These are phyloP conservation scores for Aleurites moluccanus DNA, from an alignment of 441 rosid genomes.

Conservation along the genomic window DNA sequence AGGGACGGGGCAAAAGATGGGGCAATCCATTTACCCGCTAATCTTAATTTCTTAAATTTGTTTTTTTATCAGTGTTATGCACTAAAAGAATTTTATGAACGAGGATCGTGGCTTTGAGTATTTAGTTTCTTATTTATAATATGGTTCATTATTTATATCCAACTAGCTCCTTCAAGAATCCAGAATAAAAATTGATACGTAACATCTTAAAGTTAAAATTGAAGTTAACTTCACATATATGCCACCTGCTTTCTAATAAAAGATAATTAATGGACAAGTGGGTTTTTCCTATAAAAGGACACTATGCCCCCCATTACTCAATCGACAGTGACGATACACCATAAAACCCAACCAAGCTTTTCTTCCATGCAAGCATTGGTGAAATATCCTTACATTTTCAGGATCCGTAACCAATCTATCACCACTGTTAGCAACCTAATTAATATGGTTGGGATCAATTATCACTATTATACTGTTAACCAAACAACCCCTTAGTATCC, in stretches of 20 bases:
- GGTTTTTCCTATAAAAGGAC: not conserved
- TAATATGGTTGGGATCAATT: not conserved
- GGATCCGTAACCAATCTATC: too few relatives aligned
- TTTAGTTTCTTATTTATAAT: not conserved
- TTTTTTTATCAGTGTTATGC: not conserved
- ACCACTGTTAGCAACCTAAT: not conserved
- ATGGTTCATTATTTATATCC: not conserved
- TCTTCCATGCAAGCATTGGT: too few relatives aligned
- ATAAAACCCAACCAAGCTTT: too few relatives aligned
- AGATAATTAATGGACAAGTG: constrained; percentile 1
- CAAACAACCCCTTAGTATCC: too few relatives aligned
- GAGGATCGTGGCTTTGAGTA: not conserved
- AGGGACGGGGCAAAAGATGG: too few relatives aligned
- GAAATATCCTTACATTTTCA: too few relatives aligned
- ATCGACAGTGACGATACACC: constrained; percentile 7
- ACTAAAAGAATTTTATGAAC: not conserved
- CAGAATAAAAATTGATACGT: not conserved
- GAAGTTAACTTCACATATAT: not conserved
- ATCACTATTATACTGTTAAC: too few relatives aligned
- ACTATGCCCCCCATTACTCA: not conserved
- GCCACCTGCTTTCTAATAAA: not conserved
- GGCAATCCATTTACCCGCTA: too few relatives aligned
- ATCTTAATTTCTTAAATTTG: too few relatives aligned
- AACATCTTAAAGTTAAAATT: constrained; percentile 8
- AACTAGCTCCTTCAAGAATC: constrained; percentile 4